phyloP scores from a whole-genome alignment of 306 rosid genomes.

The Vicia sativa region DNA sequence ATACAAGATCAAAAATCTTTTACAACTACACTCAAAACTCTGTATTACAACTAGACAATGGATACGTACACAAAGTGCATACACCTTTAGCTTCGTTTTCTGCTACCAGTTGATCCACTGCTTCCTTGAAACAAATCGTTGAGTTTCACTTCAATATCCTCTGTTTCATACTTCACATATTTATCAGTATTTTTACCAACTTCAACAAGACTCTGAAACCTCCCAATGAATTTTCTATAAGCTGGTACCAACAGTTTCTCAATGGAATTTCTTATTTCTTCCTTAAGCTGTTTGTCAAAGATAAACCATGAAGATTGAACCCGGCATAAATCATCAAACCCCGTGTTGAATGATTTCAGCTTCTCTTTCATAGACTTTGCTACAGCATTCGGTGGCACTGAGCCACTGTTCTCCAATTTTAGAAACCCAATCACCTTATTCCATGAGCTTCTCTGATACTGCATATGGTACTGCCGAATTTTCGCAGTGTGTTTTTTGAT shows the following conservation, averaged over 20 bases:
- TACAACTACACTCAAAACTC: conserved; percentile 39
- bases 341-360: conserved; percentile 60
- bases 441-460: conserved; percentile 87
- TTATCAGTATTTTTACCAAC: conserved; percentile 62
- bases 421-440: conserved; percentile 59
- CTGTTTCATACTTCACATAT: conserved; percentile 56
- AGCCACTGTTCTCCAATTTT: conserved; percentile 62
- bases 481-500: conserved; percentile 76
- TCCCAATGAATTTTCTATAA: conserved; percentile 62
- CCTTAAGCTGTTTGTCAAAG: conserved; percentile 75
- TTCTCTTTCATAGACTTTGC: conserved; percentile 75
- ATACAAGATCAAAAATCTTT: conserved; percentile 36
- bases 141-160: conserved; percentile 63
- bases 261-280: conserved; percentile 65
- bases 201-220: conserved; percentile 62
- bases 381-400: conserved; percentile 49
- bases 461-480: conserved; percentile 62
- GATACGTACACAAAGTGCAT: conserved; percentile 43
- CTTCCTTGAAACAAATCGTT: conserved; percentile 60
- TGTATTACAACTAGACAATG: conserved; percentile 40
- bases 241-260: conserved; percentile 66
- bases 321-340: conserved; percentile 74
- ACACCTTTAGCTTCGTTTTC: conserved; percentile 52
- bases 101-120: conserved; percentile 60
- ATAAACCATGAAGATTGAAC: conserved; percentile 71